phyloP scores from a whole-genome alignment of 192 early-diverging fungal species.

The Obelidium mucronatum region DNA sequence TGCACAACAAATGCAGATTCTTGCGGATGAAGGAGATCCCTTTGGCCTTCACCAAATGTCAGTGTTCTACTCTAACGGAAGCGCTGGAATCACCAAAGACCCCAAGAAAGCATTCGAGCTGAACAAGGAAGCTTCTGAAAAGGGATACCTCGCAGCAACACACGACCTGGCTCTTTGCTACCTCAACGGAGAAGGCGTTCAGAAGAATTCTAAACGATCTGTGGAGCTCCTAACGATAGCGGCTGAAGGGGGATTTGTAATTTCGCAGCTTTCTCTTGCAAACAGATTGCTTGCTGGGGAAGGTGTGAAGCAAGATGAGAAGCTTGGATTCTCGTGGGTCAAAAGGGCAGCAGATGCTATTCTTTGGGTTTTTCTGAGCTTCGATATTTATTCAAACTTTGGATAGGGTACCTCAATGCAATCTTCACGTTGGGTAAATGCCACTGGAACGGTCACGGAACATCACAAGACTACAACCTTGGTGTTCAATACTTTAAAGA shows the following conservation, averaged over 20 bases:
- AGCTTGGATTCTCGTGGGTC: background rate
- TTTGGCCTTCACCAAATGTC: background rate
- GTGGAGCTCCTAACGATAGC: background rate
- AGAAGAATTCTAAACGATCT: background rate
- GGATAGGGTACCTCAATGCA: background rate
- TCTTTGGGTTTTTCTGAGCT: background rate
- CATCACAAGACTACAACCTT: background rate
- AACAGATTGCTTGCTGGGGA: background rate
- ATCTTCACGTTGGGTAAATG: background rate
- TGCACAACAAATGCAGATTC: background rate
- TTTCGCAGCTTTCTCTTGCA: background rate
- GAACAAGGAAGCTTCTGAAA: background rate
- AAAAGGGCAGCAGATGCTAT: background rate
- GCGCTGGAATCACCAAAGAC: background rate
- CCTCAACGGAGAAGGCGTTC: background rate
- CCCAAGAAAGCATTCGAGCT: background rate
- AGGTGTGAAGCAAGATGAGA: background rate
- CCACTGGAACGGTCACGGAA: background rate
- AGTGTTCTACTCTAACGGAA: background rate
- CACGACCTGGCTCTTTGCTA: background rate
- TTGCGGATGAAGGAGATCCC: background rate
- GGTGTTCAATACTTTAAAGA: background rate
- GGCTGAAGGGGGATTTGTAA: background rate
- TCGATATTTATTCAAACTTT: background rate
- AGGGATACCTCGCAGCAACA: background rate